Base-by-base conservation (phyloP, 2,329 filamentous ascomycete genomes). In the Macrophomina tecta region DNA sequence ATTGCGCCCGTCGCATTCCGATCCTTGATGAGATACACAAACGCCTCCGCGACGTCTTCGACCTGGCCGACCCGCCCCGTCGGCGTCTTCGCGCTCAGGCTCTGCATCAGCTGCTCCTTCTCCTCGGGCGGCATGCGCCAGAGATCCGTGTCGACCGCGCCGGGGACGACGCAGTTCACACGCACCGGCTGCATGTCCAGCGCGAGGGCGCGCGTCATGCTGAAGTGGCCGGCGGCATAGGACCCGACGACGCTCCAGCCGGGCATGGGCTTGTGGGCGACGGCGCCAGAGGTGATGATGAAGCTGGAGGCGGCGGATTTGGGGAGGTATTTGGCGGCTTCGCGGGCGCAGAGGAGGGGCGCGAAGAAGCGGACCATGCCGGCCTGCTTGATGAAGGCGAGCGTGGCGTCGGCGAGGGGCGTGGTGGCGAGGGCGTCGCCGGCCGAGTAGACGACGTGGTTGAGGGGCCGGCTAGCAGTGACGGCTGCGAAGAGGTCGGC, bases 121-220 rank as follows among this genome's bases (percentile, higher is more conserved):
- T 73, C 65, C 52, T 73, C 76, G 65, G 73, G 72, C 0, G 52
- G 62, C 51, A 76, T 55, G 72, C 72, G 67, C 81, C 81, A 84
- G 5, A 83, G 67, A 69, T 79, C 77, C 14, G 82, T 83, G 46
- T 81, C 75, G 36, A 83, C 80, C 0, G 81, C 78, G 0, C 89
- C 89, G 0, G 88, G 87, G 64, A 77, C 80, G 1, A 91, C 85
- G 0, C 84, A 73, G 72, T 91, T 91, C 32, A 90, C 88, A 1
- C 90, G 78, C 8, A 90, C 76, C 0, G 89, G 89, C 69, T 82
- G 83, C 65, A 92, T 72, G 71, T 91, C 89, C 38, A 90, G 71
- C 1, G 89, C 89, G 40, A 91, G 76, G 3, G 81, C 83, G 1
- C 85, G 80, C 2, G 82, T 80, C 73, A 90, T 80, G 3, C 83